Evolutionary conservation across 2,329 filamentous ascomycete species (phyloP), one percentile per base, ranked within the genome.

Genomic region (Aspergillus flavus): DNA sequence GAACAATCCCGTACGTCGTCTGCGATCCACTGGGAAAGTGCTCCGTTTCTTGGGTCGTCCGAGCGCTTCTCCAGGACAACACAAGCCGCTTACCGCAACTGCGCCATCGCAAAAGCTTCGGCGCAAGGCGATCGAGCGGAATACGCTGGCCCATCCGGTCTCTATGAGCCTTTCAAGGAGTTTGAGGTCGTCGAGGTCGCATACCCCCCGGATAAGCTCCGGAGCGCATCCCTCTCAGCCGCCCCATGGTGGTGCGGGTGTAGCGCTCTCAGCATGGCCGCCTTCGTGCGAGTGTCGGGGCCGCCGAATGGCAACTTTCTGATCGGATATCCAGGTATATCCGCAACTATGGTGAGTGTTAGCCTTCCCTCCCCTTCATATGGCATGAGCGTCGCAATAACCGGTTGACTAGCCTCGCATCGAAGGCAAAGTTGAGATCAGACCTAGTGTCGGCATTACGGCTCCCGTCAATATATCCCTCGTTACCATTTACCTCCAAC

Each of bases 301-400:
- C 94, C 94, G 77, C 94, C 95, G 72, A 99, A 99, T 82, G 95
- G 93, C 81, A 95, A 92, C 81, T 97, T 97, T 77, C 86, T 98
- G 68, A 93, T 98, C 71, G 95, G 95, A 72, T 99, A 98, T 80
- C 95, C 95, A 61, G 95, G 95, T 71, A 98, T 99, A 79, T 97
- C 94, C 61, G 95, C 95, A 74, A 99, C 95, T 43, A 81, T 97
- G 87, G 94, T 97, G 86, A 81, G 92, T 87, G 32, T 57, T 62
- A 63, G 61, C 58, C 54, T 60, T 21, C 16, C 43, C 48, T 28
- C 45, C 26, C 19, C 34, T 60, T 61, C 19, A n/a, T 32, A n/a
- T 55, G 43, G 6, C 14, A 21, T 54, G 28, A 52, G 56, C 28
- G 52, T 46, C 14, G 58, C 50, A 56, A 65, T 68, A 66, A 66